Evolutionary conservation across 164 flowering plant genomes (phyloP).

Genomic region (Vitis amurensis): DNA sequence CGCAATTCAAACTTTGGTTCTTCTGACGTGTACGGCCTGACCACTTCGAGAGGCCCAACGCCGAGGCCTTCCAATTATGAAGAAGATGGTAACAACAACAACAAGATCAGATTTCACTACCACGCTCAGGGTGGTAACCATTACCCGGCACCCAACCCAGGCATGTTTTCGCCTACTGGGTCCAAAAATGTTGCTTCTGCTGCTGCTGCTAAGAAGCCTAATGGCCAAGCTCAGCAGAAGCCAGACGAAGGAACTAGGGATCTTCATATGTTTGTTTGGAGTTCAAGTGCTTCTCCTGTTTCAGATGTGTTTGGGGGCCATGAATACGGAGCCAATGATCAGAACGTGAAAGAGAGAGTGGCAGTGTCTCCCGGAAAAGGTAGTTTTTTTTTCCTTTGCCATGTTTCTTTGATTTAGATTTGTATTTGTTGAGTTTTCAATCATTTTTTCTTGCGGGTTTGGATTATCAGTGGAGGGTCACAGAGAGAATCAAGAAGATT

Average conservation of each 20-base stretch:
- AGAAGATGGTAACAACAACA: slow-evolving; percentile 39
- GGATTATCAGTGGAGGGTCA: slow-evolving; percentile 32
- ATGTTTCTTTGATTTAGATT: background rate
- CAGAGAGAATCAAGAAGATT: slow-evolving; percentile 46
- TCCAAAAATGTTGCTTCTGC: slow-evolving; percentile 20
- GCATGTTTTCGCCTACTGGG: slow-evolving; percentile 72
- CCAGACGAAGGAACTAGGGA: slow-evolving; percentile 60
- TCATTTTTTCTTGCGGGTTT: background rate
- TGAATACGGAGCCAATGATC: slow-evolving; percentile 51
- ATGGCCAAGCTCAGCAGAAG: slow-evolving; percentile 39
- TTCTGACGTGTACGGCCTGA: slow-evolving; percentile 47
- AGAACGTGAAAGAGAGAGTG: slow-evolving; percentile 57
- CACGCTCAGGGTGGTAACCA: slow-evolving; percentile 24
- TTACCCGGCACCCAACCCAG: slow-evolving; percentile 86
- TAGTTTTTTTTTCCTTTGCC: background rate
- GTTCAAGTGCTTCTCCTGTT: slow-evolving; percentile 95
- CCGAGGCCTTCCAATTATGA: slow-evolving; percentile 83
- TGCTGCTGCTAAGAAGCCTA: slow-evolving; percentile 37
- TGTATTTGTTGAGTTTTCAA: background rate
- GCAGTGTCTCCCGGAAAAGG: slow-evolving; percentile 78
- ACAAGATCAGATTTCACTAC: slow-evolving; percentile 34
- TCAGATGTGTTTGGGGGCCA: slow-evolving; percentile 87
- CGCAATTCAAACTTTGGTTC: slow-evolving; percentile 68
- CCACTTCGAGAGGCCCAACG: slow-evolving; percentile 63
- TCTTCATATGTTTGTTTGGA: slow-evolving; percentile 99